Evolutionary conservation across 148 eudicot species (phyloP), one percentile per base, ranked within the genome.

Genomic region (Vaccinium darrowii): DNA sequence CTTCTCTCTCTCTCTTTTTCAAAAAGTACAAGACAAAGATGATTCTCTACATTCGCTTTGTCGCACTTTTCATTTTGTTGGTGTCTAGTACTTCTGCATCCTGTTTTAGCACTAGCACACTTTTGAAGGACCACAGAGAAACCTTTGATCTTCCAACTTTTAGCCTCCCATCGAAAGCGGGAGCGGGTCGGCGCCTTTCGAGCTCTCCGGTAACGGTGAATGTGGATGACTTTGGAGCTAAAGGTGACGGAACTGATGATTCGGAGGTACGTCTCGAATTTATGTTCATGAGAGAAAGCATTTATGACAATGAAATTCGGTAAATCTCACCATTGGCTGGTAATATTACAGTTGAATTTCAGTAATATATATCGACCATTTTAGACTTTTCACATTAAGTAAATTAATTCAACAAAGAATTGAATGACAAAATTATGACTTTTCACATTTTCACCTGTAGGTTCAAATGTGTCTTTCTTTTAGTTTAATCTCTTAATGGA

Each of bases 221-320:
- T 88, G 92, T 92, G 30, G 94, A 92, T 63, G 79, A 83, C 84
- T 92, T 81, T 78, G 86, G 89, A 77, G 87, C 86, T 21, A 85
- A 86, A 81, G 88, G 82, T 19, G 76, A 87, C 78, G 87, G 84
- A 49, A 80, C 80, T 50, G 92, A 92, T 81, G 91, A 92, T 81
- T 79, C 89, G 6, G 58, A 89, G 92, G 93, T 91, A 86, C 4
- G 4, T 36, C 39, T 36, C 39, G 39, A 36, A 36, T 36, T 36
- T 36, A 36, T 36, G 39, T 36, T 36, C 39, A 36, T 36, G 39
- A 36, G 39, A 36, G 39, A 36, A 36, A 36, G 39, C 39, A 36
- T 36, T 36, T 36, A 36, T 36, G 39, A 36, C 2, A 36, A 36
- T 36, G 39, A 36, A 36, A 36, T 36, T 50, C 9, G 9, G 7